Evolutionary conservation across 1,284 basidiomycete species (phyloP), one percentile per base, ranked within the genome.

Genomic region (Ustilago hordei): DNA sequence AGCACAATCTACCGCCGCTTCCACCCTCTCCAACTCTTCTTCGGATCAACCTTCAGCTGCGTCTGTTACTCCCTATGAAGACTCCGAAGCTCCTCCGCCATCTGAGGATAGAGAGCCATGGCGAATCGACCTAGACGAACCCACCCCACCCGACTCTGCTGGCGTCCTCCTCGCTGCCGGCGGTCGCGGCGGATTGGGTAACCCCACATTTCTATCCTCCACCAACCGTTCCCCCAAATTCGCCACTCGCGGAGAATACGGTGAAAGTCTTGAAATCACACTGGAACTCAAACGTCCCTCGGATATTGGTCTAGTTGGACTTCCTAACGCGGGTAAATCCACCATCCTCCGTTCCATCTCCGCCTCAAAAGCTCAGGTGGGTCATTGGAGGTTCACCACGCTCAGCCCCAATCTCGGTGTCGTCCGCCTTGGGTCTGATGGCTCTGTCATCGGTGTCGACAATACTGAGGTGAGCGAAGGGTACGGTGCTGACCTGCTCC

Each of bases 221-320:
- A 65, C 69, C 65, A 81, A 83, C 45, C 80, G 84, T 9, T 81
- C 86, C 23, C 87, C 87, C 17, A 87, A 87, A 53, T 86, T 87
- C 53, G 88, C 88, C 7, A 88, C 87, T 3, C 78, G 82, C 13
- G 96, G 97, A 0, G 89, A 90, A 8, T 90, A 91, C 4, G 96
- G 96, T 8, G 92, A 95, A 78, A 90, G 91, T 8, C 87, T 95
- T 70, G 92, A 92, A 1, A 89, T 99, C 28, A 90, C 91, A 43
- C 89, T 99, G n/a, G 96, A 98, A 86, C 92, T 99, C 79, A 98
- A 99, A 86, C 90, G 95, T 7, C 89, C 96, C 2, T 95, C 95
- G 0, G 96, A 99, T 85, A 90, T 99, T 28, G 97, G 95, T 0
- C 88, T 99, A 12, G 95, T 99, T 4, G 97, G 96, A 0, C 91